Conservation (phyloP, 805 yeast genomes). For the Kazachstania africana region DNA sequence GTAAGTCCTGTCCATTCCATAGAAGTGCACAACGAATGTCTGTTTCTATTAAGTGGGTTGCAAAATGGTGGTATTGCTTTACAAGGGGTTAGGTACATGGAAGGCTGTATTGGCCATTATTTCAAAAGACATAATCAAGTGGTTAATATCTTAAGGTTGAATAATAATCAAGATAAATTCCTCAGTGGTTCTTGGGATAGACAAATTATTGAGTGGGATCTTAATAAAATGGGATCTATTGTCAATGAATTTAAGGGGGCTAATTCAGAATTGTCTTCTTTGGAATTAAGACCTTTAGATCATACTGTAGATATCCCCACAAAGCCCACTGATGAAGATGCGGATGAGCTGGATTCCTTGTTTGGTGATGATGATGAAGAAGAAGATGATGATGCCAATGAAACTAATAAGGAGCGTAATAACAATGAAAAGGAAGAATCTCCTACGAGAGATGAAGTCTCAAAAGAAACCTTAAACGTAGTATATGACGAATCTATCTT, state of each 20-base stretch:
- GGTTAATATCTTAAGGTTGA: constrained; percentile 59
- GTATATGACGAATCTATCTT: constrained; percentile 42
- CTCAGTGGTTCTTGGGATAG: constrained; percentile 90
- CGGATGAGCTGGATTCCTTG: constrained; percentile 41
- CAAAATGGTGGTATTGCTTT: constrained; percentile 76
- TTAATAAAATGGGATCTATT: constrained; percentile 49
- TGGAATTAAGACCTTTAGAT: constrained; percentile 54
- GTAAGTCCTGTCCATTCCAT: constrained; percentile 80
- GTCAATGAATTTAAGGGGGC: constrained; percentile 40
- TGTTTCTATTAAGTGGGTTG: constrained; percentile 78
- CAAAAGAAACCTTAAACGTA: constrained; percentile 14
- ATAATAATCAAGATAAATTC: constrained; percentile 47
- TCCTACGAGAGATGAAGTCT: constrained; percentile 12
- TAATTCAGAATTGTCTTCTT: constrained; percentile 68
- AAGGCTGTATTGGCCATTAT: constrained; percentile 72
- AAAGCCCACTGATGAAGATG: constrained; percentile 14
- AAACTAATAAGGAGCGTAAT: constrained; percentile 2
- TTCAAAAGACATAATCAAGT: constrained; percentile 57
- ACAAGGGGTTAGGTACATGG: constrained; percentile 72
- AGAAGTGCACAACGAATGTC: constrained; percentile 71
- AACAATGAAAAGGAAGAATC: constrained; percentile 1
- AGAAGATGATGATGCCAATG: constrained; percentile 9
- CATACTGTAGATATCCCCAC: constrained; percentile 35
- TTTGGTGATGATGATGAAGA: constrained; percentile 48
- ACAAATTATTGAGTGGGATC: constrained; percentile 71